These are phyloP conservation scores for Fraxinus angustifolia DNA, from an alignment of 305 asterid genomes.

Conservation along the genomic window DNA sequence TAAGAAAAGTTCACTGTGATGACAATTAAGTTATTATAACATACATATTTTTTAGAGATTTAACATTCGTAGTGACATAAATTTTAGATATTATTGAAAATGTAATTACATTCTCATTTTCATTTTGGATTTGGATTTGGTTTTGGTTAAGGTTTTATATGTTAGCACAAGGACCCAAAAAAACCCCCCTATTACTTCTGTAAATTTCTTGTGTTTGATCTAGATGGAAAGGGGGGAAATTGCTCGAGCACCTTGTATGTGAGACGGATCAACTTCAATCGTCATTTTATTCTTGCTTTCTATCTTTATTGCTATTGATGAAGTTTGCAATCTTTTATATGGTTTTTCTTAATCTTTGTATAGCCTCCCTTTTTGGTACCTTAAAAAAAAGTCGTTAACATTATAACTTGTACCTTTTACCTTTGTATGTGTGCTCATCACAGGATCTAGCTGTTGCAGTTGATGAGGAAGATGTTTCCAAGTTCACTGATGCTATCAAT, in stretches of 20 bases:
- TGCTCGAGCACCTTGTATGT: too few relatives aligned
- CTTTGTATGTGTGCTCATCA: constrained; percentile 12
- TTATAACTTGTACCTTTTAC: neutral
- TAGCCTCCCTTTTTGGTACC: neutral
- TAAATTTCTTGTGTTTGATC: too few relatives aligned
- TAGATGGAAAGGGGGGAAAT: too few relatives aligned
- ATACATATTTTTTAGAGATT: neutral
- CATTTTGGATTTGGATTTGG: too few relatives aligned
- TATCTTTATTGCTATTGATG: constrained; percentile 5
- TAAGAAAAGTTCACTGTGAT: neutral
- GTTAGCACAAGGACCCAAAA: neutral
- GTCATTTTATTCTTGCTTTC: neutral
- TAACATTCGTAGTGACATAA: neutral
- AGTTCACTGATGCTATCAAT: constrained; percentile 87
- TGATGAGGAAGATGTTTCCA: constrained; percentile 89
- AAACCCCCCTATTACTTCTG: too few relatives aligned
- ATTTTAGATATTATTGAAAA: neutral
- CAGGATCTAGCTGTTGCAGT: constrained; percentile 83
- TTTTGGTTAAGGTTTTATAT: too few relatives aligned
- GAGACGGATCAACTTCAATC: neutral
- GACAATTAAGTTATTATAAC: neutral
- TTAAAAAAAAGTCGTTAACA: neutral
- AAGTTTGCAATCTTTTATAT: neutral
- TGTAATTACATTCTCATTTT: neutral
- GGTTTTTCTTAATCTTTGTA: neutral